Percentiles rank a stretch among this genome's conserved stretches.
Evolutionary conservation across 1,284 basidiomycete species (phyloP).

Genomic region (Cryptococcus sp.): DNA sequence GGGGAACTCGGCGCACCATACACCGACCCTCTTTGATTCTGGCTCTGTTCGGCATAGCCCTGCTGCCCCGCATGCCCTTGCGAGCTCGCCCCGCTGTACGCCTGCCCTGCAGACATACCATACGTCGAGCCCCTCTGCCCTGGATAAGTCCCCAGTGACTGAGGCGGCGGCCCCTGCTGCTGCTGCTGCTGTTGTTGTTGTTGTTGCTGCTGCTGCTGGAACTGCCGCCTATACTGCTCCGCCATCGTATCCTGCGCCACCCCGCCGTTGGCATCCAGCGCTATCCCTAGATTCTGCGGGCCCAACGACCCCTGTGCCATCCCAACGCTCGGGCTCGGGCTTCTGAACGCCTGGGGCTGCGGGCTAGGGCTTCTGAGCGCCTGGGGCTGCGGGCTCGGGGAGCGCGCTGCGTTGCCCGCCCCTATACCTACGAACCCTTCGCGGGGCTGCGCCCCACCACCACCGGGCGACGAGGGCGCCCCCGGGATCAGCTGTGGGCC

Average conservation of each 20-base stretch:
- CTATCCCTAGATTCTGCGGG: constrained; percentile 62
- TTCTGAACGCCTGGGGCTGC: constrained; percentile 46
- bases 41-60: not conserved
- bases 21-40: constrained; percentile 8
- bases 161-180: constrained; percentile 15
- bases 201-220: constrained; percentile 41
- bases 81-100: too few species aligned
- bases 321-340: constrained; percentile 38
- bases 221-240: constrained; percentile 51
- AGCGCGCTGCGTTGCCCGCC: constrained; percentile 56
- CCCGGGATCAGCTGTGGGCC: constrained; percentile 22
- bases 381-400: constrained; percentile 61
- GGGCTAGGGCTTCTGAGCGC: constrained; percentile 37
- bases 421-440: constrained; percentile 75
- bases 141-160: constrained; percentile 9
- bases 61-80: constrained; percentile 11
- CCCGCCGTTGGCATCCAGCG: constrained; percentile 69
- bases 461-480: constrained; percentile 23
- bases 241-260: constrained; percentile 80
- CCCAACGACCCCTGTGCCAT: constrained; percentile 33
- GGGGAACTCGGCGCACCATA: constrained; percentile 15
- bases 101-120: constrained; percentile 2
- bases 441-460: constrained; percentile 53
- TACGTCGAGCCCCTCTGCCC: constrained; percentile 16
- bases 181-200: constrained; percentile 29